Evolutionary conservation across 176 grass and related monocot species (phyloP), one percentile per base, ranked within the genome.

Genomic region (Alopecurus myosuroides): DNA sequence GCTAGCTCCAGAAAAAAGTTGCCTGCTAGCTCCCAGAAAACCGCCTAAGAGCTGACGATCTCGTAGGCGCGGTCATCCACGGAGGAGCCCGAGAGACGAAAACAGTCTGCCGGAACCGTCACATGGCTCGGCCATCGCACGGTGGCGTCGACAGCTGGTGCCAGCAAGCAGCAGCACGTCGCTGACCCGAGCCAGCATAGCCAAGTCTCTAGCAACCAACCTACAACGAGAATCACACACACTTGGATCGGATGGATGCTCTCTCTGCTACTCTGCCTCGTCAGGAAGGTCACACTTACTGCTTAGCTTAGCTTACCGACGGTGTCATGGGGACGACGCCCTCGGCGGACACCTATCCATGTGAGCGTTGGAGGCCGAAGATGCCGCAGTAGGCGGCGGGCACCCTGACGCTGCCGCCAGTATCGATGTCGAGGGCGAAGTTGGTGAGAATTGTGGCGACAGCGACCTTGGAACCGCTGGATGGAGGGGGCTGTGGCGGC

Each of bases 361-460:
- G 94, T 49, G 94, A 97, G 73, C 92, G 81, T 3, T 92, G 87
- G 65, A 97, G 89, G 39, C 94, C 94, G 87, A 94, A 97, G 67
- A 94, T 91, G 78, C 86, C 92, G 77, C 94, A 97, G 66, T 97
- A 97, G 19, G 94, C 90, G 48, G 94, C 90, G 70, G 94, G 94
- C 39, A 97, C 90, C 77, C 94, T 90, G 52, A 97, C 88, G 77
- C 94, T 97, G 44, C 94, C 92, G 46, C 94, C 92, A 90, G 83
- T 97, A n/a, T n/a, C n/a, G n/a, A n/a, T n/a, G n/a, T n/a, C n/a
- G n/a, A n/a, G n/a, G n/a, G n/a, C n/a, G n/a, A n/a, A n/a, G n/a
- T n/a, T n/a, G n/a, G n/a, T n/a, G n/a, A n/a, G n/a, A n/a, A n/a
- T n/a, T n/a, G n/a, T n/a, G n/a, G n/a, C n/a, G n/a, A n/a, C n/a